Evolutionary conservation across 192 early-diverging fungal genomes (phyloP).

Genomic region (Coemansia sp.): DNA sequence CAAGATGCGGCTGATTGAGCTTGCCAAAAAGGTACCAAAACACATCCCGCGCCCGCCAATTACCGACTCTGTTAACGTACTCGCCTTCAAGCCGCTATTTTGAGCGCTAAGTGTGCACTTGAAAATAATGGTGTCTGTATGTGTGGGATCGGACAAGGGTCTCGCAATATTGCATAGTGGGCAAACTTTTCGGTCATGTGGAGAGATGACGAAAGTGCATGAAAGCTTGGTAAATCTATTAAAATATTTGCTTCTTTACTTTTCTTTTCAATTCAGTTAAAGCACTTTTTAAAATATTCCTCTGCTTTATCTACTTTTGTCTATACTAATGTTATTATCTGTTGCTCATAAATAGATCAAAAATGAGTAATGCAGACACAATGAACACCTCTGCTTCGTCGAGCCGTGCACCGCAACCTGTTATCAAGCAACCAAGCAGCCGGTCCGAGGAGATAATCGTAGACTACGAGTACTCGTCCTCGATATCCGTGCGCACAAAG

Average conservation of each 20-base stretch:
- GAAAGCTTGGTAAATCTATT: background rate
- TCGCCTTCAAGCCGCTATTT: background rate
- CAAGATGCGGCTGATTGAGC: background rate
- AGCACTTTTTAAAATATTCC: background rate
- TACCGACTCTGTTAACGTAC: background rate
- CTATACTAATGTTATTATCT: background rate
- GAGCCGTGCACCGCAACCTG: constrained; percentile 4
- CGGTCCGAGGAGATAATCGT: constrained; percentile 25
- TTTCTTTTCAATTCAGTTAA: background rate
- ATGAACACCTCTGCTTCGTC: background rate
- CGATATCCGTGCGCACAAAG: constrained; percentile 26
- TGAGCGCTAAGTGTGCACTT: background rate
- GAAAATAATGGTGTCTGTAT: background rate
- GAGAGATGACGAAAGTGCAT: background rate
- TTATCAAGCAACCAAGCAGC: constrained; percentile 22
- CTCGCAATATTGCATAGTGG: background rate
- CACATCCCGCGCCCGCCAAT: background rate
- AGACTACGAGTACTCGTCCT: constrained; percentile 21
- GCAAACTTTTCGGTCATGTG: too few relatives aligned
- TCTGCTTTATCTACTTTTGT: background rate
- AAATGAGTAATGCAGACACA: background rate
- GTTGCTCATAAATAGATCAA: background rate
- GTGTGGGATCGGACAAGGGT: background rate
- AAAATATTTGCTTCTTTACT: background rate
- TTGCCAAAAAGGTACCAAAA: constrained; percentile 2